These are phyloP conservation scores for Plasmodium gonderi DNA, from an alignment of 169 alveolate species.

Conservation along the genomic window DNA sequence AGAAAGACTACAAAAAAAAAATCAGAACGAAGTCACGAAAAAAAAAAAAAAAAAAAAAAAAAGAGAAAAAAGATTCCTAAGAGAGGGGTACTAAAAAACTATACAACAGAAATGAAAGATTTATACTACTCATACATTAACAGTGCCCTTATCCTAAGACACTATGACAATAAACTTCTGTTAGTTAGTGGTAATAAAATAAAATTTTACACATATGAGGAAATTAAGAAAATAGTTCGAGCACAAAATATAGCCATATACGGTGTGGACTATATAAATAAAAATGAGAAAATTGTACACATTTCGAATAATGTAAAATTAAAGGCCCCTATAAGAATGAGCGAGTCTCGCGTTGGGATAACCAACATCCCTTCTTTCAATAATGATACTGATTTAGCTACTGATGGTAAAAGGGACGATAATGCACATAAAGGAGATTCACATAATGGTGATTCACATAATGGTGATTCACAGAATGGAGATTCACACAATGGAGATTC, in stretches of 20 bases:
- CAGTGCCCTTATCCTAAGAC: conserved; percentile 42
- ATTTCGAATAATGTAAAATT: conserved; percentile 62
- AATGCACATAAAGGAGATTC: background rate
- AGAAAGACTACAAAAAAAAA: no score
- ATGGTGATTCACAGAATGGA: background rate
- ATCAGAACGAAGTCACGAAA: no score
- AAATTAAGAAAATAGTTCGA: conserved; percentile 23
- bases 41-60: no score
- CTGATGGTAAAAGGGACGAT: background rate
- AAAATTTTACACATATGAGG: conserved; percentile 53
- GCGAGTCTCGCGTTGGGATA: background rate
- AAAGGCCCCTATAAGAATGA: background rate
- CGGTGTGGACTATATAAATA: conserved; percentile 18
- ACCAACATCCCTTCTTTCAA: background rate
- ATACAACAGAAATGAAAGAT: conserved; percentile 16
- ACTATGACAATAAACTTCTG: conserved; percentile 40
- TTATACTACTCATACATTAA: conserved; percentile 53
- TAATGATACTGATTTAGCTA: background rate
- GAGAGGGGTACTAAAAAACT: background rate
- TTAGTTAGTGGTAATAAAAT: conserved; percentile 52
- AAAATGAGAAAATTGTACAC: conserved; percentile 60
- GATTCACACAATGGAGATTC: background rate
- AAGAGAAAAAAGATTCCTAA: no score
- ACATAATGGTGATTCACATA: background rate
- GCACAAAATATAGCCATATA: conserved; percentile 60